phyloP scores from a whole-genome alignment of 768 basidiomycete genomes.

The Thelephora ganbajun region DNA sequence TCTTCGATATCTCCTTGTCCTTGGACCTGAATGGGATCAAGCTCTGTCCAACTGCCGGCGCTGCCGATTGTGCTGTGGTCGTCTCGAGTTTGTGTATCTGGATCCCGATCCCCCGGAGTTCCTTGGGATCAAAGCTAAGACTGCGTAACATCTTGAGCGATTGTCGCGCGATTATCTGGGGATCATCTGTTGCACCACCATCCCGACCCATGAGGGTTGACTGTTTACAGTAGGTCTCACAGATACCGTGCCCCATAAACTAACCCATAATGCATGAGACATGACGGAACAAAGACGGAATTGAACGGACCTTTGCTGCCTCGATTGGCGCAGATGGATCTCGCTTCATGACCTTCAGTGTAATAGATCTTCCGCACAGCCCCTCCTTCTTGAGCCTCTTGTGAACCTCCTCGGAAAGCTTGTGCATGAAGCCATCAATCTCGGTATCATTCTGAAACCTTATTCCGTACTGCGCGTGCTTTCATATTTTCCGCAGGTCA shows the following conservation, averaged over 20 bases:
- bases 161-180: constrained; percentile 54
- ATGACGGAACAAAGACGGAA: background rate
- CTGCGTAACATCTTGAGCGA: constrained; percentile 64
- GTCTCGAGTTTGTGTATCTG: constrained; percentile 83
- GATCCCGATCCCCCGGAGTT: constrained; percentile 85
- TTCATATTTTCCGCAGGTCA: background rate
- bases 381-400: constrained; percentile 52
- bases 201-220: constrained; percentile 39
- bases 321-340: constrained; percentile 80
- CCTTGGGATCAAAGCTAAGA: constrained; percentile 68
- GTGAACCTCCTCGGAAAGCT: constrained; percentile 68
- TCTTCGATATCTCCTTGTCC: background rate
- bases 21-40: constrained; percentile 40
- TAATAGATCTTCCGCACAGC: constrained; percentile 62
- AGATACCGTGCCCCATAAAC: constrained; percentile 88
- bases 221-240: constrained; percentile 73
- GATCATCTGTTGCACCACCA: constrained; percentile 62
- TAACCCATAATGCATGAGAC: constrained; percentile 14
- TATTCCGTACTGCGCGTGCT: constrained; percentile 67
- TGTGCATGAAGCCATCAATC: constrained; percentile 63
- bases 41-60: constrained; percentile 35
- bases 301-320: constrained; percentile 60
- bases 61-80: constrained; percentile 18
- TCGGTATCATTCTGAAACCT: constrained; percentile 77
- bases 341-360: constrained; percentile 81